Evolutionary conservation across 1,139 yeast species (phyloP), one percentile per base, ranked within the genome.

Genomic region (Maudiozyma humilis): DNA sequence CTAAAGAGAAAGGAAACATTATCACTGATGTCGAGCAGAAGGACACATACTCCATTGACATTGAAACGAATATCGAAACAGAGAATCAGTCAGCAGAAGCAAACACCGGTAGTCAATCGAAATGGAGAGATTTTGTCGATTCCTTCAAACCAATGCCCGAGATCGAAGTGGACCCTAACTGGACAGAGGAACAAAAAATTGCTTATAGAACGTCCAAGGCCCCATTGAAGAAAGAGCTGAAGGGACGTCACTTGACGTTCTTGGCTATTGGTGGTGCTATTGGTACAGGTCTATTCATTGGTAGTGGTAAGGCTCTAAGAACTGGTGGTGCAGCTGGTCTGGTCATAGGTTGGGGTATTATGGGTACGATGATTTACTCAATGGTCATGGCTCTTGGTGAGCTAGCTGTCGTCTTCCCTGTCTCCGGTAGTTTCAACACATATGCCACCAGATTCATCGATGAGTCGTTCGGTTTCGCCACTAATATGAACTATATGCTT

Each of bases 381-480:
- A 79, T 83, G 41, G 78, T 80, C 66, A 82, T 79, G 62, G 76
- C 85, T 36, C 66, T 81, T 47, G 85, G 85, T 44, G 89, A 82
- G 62, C 60, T 82, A 50, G 77, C 82, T 38, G 79, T 82, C 35
- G 71, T 77, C 6, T 79, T 75, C 64, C 88, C 89, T 2, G 78
- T 81, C 36, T 69, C 82, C 23, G 89, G 89, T 56, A 80, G 87
- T 13, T 82, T 81, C 60, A 78, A 82, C 40, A 78, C 82, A 23
- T 79, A 75, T 54, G 76, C 83, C 43, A 73, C 82, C 3, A 69
- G 85, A 51, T 82, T 82, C 54, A 69, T 81, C 40, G 83, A 79
- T 53, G 79, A 82, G 5, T 73, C 85, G 12, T 76, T 82, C 72
- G 89, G 89, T 43, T 85, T 84, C 60, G 83, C 86, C 34, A 75